A percentile compares a stretch with the other conserved stretches of the same genome.
Conservation (phyloP, 2,329 filamentous ascomycete species). For the Alternaria brassicicola region DNA sequence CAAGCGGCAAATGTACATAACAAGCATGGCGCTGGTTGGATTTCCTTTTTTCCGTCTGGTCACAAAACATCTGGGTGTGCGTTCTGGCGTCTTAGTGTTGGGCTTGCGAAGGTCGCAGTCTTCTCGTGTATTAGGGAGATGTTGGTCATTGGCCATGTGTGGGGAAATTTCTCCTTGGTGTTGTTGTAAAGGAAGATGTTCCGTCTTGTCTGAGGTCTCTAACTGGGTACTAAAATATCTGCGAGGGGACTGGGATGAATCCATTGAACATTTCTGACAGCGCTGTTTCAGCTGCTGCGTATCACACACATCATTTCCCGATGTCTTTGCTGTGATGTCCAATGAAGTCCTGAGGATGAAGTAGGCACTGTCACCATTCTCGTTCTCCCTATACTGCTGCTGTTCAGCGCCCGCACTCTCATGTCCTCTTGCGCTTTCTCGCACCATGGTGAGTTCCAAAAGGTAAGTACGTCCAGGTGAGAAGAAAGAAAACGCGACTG, state of each 20-base stretch:
- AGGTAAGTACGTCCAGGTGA: too few relatives aligned
- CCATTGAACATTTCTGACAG: neutral
- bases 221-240: neutral
- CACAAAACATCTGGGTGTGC: neutral
- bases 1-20: neutral
- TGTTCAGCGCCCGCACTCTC: neutral
- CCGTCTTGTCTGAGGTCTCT: neutral
- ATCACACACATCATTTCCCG: neutral
- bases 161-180: neutral
- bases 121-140: neutral
- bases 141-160: neutral
- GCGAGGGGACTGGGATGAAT: neutral
- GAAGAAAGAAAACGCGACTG: too few relatives aligned
- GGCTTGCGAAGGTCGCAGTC: neutral
- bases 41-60: neutral
- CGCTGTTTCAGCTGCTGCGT: neutral
- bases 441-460: neutral
- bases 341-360: neutral
- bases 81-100: neutral
- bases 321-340: neutral
- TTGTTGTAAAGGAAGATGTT: neutral
- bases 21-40: constrained; percentile 6
- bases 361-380: neutral
- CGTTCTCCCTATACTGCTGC: neutral
- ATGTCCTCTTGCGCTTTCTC: neutral